phyloP scores from a whole-genome alignment of 2,329 filamentous ascomycete species.

The Verruconis gallopava region DNA sequence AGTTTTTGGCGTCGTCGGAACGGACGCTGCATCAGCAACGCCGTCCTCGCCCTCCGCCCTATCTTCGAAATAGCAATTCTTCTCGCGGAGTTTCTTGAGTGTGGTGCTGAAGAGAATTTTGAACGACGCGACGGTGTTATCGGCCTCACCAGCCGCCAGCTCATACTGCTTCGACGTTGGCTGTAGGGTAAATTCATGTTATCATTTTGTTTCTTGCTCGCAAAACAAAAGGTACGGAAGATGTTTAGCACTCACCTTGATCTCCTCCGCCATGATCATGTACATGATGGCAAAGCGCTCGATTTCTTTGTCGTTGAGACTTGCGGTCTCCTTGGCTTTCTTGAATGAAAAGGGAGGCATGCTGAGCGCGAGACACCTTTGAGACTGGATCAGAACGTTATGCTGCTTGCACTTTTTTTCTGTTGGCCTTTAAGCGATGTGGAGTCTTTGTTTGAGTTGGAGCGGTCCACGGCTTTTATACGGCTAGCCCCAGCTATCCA shows the following conservation, averaged over 20 bases:
- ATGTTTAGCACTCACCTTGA: neutral
- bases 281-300: neutral
- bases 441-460: neutral
- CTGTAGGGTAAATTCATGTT: neutral
- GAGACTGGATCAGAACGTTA: too few relatives aligned
- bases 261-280: neutral
- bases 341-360: neutral
- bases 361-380: too few relatives aligned
- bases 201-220: neutral
- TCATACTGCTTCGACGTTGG: neutral
- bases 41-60: neutral
- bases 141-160: neutral
- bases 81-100: neutral
- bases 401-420: too few relatives aligned
- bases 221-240: neutral
- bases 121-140: neutral
- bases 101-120: neutral
- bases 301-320: neutral
- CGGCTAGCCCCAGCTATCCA: neutral
- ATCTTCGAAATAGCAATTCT: neutral
- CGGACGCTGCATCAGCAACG: neutral
- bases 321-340: neutral
- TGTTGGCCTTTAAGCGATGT: too few relatives aligned
- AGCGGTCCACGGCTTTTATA: neutral
- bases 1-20: neutral